phyloP scores from a whole-genome alignment of 2,329 filamentous ascomycete species.

The Nigrograna mackinnonii region DNA sequence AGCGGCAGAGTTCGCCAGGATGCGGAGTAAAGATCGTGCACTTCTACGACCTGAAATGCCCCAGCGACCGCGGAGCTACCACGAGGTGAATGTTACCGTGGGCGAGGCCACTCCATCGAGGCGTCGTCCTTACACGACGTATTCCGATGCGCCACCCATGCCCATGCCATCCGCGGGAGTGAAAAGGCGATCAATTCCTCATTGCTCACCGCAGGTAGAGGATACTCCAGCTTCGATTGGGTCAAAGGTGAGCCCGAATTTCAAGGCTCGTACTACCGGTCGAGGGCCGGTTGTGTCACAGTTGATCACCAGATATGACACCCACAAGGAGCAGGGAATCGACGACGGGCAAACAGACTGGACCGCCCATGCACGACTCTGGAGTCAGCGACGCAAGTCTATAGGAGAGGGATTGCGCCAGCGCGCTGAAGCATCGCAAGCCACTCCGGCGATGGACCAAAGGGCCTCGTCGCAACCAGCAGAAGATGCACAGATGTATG shows the following conservation, averaged over 20 bases:
- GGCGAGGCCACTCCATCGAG: constrained; percentile 23
- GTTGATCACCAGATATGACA: constrained; percentile 14
- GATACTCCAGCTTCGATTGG: no score
- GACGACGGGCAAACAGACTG: constrained; percentile 16
- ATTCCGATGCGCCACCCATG: constrained; percentile 23
- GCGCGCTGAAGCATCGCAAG: constrained; percentile 9
- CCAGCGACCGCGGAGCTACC: constrained; percentile 29
- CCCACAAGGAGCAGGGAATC: constrained; percentile 1
- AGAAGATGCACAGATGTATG: constrained; percentile 14
- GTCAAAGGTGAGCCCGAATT: constrained; percentile 5
- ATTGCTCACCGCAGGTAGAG: no score
- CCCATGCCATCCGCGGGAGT: constrained; percentile 27
- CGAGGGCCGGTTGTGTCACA: constrained; percentile 21
- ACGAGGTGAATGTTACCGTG: constrained; percentile 25
- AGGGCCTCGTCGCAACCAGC: constrained; percentile 8
- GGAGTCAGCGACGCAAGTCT: constrained; percentile 34
- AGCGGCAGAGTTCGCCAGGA: constrained; percentile 38
- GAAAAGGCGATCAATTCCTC: constrained; percentile 1
- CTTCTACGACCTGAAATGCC: constrained; percentile 17
- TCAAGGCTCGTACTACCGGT: constrained; percentile 15
- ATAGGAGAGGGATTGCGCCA: constrained; percentile 28
- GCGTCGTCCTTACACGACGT: constrained; percentile 17
- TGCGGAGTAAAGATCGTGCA: constrained; percentile 38
- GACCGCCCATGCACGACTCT: constrained; percentile 27
- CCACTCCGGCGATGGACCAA: constrained; percentile 7